These are phyloP conservation scores for Amanita muscaria DNA, from an alignment of 768 basidiomycete species.

Conservation along the genomic window DNA sequence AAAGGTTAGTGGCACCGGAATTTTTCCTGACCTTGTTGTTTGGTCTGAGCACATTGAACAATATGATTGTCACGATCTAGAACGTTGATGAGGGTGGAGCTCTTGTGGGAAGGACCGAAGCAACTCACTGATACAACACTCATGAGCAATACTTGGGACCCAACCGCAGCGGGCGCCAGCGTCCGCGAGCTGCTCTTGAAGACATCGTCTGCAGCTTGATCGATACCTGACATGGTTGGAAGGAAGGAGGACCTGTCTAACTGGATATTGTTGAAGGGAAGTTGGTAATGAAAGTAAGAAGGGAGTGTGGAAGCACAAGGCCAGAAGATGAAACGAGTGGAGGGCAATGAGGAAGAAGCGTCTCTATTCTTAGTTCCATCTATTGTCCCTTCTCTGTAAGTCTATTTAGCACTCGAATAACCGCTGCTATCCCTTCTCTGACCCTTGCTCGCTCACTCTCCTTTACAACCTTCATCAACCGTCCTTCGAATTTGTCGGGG, in stretches of 20 bases:
- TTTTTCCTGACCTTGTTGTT: slow-evolving; percentile 62
- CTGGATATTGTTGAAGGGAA: not conserved
- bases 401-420: slow-evolving; percentile 50
- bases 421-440: slow-evolving; percentile 51
- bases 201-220: slow-evolving; percentile 29
- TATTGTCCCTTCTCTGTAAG: slow-evolving; percentile 30
- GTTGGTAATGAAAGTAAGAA: not conserved
- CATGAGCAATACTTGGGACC: slow-evolving; percentile 72
- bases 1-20: not conserved
- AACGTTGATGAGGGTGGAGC: slow-evolving; percentile 9
- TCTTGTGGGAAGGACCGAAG: not conserved
- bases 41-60: slow-evolving; percentile 81
- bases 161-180: slow-evolving; percentile 75
- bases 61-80: slow-evolving; percentile 56
- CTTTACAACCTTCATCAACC: slow-evolving; percentile 46
- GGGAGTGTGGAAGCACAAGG: not conserved
- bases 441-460: slow-evolving; percentile 41
- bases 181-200: slow-evolving; percentile 43
- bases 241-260: slow-evolving; percentile 3
- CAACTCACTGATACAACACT: slow-evolving; percentile 53
- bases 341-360: not conserved
- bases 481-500: slow-evolving; percentile 76
- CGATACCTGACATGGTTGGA: slow-evolving; percentile 26
- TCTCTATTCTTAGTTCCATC: not conserved
- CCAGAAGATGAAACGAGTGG: not conserved